Evolutionary conservation across 495 filamentous ascomycete species (phyloP).

Genomic region (Lepidopterella palustris): DNA sequence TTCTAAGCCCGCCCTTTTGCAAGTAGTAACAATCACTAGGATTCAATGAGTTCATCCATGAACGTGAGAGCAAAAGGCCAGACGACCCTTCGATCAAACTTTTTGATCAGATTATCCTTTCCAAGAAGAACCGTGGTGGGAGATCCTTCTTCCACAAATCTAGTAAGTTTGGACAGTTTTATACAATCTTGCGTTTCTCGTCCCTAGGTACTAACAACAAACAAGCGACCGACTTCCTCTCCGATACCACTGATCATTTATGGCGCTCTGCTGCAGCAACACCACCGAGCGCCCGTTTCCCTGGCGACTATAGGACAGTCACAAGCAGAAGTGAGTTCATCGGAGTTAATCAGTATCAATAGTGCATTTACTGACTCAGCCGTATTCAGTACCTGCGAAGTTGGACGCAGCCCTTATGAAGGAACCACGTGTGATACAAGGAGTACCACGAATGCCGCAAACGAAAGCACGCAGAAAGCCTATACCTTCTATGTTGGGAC

Average conservation of each 20-base stretch:
- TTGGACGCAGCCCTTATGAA: conserved; percentile 82
- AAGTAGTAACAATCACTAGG: no score
- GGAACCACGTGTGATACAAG: conserved; percentile 50
- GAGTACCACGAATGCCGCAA: conserved; percentile 37
- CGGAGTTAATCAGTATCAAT: neutral
- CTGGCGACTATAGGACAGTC: conserved; percentile 57
- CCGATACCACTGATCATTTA: conserved; percentile 81
- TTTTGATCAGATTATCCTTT: conserved; percentile 92
- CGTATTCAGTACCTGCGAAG: conserved; percentile 60
- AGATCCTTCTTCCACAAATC: conserved; percentile 39
- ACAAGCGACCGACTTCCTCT: conserved; percentile 61
- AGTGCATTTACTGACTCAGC: conserved; percentile 13
- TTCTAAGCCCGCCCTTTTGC: neutral
- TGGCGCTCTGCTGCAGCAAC: conserved; percentile 87
- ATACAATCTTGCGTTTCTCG: neutral
- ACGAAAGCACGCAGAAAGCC: conserved; percentile 38
- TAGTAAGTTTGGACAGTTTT: conserved; percentile 12
- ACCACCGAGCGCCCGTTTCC: conserved; percentile 63
- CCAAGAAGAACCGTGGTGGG: conserved; percentile 82
- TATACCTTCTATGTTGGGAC: conserved; percentile 35
- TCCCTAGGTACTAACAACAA: conserved; percentile 43
- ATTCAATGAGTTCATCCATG: conserved; percentile 96
- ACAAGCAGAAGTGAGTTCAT: conserved; percentile 50
- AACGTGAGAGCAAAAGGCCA: conserved; percentile 63
- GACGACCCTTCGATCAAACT: conserved; percentile 69